Evolutionary conservation across 345 rosid species (phyloP).

Genomic region (Populus nigra): DNA sequence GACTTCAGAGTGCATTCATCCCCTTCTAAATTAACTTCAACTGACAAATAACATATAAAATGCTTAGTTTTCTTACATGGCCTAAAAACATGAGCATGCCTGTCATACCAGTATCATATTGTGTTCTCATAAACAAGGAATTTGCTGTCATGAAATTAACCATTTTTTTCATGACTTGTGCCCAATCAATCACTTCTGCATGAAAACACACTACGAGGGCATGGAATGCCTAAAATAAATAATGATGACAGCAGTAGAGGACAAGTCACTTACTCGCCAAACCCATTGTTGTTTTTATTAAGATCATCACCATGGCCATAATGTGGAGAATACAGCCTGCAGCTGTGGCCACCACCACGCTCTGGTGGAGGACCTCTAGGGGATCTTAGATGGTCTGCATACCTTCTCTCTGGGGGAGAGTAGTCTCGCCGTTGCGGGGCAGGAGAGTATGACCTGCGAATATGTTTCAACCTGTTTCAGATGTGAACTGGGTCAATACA

Average conservation of each 20-base stretch:
- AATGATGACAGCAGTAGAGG: neutral
- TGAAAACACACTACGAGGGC: neutral
- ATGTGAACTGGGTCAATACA: neutral
- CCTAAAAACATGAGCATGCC: neutral
- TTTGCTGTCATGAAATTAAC: neutral
- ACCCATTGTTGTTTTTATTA: constrained; percentile 44
- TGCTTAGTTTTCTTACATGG: neutral
- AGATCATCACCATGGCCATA: constrained; percentile 40
- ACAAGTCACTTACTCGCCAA: constrained; percentile 46
- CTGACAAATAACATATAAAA: neutral
- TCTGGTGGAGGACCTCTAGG: constrained; percentile 78
- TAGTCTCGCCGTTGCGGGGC: constrained; percentile 55
- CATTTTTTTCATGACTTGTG: neutral
- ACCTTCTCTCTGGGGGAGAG: constrained; percentile 74
- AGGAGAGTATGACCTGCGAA: constrained; percentile 79
- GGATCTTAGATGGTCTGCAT: constrained; percentile 57
- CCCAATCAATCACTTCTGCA: neutral
- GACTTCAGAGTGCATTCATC: neutral
- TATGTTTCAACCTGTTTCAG: neutral
- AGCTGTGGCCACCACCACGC: constrained; percentile 41
- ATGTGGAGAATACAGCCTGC: constrained; percentile 65
- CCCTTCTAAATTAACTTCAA: neutral
- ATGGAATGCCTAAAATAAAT: neutral
- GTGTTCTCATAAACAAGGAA: neutral
- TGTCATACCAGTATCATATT: neutral